Percentiles rank a stretch among this genome's conserved stretches.
phyloP scores from a whole-genome alignment of 2,329 filamentous ascomycete species.

The Penicillium sp. region DNA sequence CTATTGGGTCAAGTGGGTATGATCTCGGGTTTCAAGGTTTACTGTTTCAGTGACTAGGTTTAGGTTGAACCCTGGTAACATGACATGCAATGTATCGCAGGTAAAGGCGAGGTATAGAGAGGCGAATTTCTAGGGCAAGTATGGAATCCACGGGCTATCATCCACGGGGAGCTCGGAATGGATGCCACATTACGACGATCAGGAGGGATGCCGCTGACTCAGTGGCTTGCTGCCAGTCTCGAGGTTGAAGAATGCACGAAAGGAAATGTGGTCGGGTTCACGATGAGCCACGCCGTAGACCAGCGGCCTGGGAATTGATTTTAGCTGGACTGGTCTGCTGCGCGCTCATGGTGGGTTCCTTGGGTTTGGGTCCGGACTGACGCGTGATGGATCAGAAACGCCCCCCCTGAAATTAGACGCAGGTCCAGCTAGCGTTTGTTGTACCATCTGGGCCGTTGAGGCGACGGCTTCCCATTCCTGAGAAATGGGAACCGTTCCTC shows the following conservation, averaged over 20 bases:
- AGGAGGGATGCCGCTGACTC: constrained; percentile 5
- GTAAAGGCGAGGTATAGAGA: background rate
- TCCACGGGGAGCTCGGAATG: constrained; percentile 1
- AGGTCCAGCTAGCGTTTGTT: constrained; percentile 13
- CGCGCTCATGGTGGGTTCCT: constrained; percentile 7
- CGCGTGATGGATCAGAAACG: constrained; percentile 34
- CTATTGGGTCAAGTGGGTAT: background rate
- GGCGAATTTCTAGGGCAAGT: constrained; percentile 1
- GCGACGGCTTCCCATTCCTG: background rate
- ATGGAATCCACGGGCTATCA: background rate
- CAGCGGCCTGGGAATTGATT: background rate
- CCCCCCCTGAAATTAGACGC: constrained; percentile 11
- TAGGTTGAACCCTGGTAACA: background rate
- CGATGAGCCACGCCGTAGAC: background rate
- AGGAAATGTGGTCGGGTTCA: background rate
- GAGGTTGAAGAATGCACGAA: constrained; percentile 3
- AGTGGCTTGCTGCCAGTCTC: background rate
- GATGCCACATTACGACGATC: background rate
- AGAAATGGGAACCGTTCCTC: background rate
- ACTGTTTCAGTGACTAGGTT: background rate
- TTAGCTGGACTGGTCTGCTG: background rate
- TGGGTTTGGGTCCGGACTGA: constrained; percentile 23
- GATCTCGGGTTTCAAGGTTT: background rate
- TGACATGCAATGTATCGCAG: background rate
- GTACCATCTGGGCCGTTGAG: background rate